Evolutionary conservation across 108 stramenopile species (phyloP).

Genomic region (Phaeodactylum tricornutum): DNA sequence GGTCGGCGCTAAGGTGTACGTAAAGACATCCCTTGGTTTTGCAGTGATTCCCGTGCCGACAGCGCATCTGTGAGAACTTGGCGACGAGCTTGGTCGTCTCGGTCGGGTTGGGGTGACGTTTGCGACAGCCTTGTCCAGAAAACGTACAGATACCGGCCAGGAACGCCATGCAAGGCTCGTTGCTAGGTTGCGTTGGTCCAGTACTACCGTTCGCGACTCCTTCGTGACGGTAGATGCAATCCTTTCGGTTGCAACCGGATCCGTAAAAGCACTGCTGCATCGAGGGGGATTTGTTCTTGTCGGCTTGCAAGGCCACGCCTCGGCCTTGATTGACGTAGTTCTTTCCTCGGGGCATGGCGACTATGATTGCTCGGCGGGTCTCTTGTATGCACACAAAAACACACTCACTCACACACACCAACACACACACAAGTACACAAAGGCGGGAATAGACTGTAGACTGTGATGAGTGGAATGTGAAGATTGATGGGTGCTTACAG

Average conservation of each 20-base stretch:
- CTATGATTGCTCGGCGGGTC: too few relatives aligned
- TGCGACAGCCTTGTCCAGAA: constrained; percentile 43
- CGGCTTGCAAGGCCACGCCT: constrained; percentile 15
- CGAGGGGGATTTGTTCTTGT: constrained; percentile 11
- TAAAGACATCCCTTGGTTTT: constrained; percentile 72
- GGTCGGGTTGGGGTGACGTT: constrained; percentile 60
- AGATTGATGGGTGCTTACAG: too few relatives aligned
- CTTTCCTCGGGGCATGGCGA: too few relatives aligned
- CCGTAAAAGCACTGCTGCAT: constrained; percentile 59
- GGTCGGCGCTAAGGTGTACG: constrained; percentile 53
- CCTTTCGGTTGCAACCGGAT: constrained; percentile 50
- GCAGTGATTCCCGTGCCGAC: constrained; percentile 66
- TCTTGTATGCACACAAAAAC: too few relatives aligned
- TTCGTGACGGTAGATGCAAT: constrained; percentile 62
- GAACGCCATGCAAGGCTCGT: constrained; percentile 68
- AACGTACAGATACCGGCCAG: constrained; percentile 69
- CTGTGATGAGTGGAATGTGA: too few relatives aligned
- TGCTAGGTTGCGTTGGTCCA: constrained; percentile 17
- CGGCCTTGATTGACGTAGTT: constrained; percentile 41
- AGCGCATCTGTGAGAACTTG: constrained; percentile 51
- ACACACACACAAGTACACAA: too few relatives aligned
- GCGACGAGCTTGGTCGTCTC: constrained; percentile 50
- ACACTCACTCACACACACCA: too few relatives aligned
- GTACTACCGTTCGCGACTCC: constrained; percentile 10
- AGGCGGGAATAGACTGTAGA: too few relatives aligned